Evolutionary conservation across 345 rosid genomes (phyloP).

Genomic region (Bruguiera parviflora): DNA sequence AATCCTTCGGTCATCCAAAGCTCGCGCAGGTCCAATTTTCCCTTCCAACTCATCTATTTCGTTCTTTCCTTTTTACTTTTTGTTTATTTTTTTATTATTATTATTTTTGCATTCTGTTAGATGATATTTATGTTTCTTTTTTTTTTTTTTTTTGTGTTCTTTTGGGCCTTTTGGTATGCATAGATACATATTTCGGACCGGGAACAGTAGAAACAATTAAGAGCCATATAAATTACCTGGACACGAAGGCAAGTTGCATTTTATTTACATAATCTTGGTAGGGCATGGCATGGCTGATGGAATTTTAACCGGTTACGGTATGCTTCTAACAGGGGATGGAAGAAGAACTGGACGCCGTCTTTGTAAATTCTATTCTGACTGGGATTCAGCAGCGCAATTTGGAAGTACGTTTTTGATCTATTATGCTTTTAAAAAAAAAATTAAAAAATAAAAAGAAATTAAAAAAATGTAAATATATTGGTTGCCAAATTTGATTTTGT

Average conservation of each 20-base stretch:
- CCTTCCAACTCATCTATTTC: not conserved
- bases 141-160: not conserved
- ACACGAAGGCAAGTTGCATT: constrained; percentile 62
- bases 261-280: constrained; percentile 11
- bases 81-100: not conserved
- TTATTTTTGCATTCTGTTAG: not conserved
- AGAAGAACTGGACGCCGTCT: constrained; percentile 74
- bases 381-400: constrained; percentile 89
- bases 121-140: not conserved
- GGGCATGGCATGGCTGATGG: not conserved
- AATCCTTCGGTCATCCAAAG: constrained; percentile 46
- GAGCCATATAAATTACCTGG: constrained; percentile 54
- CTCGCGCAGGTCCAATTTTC: constrained; percentile 55
- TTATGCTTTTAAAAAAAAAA: too few relatives aligned
- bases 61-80: not conserved
- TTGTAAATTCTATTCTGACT: constrained; percentile 63
- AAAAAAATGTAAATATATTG: not conserved
- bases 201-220: constrained; percentile 71
- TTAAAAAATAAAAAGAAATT: not conserved
- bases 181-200: constrained; percentile 78
- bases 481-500: not conserved
- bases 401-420: constrained; percentile 50
- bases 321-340: constrained; percentile 37
- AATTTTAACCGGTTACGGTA: not conserved
- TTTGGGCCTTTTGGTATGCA: not conserved